These are phyloP conservation scores for Mycogone perniciosa DNA, from an alignment of 2,329 filamentous ascomycete species.

Conservation along the genomic window DNA sequence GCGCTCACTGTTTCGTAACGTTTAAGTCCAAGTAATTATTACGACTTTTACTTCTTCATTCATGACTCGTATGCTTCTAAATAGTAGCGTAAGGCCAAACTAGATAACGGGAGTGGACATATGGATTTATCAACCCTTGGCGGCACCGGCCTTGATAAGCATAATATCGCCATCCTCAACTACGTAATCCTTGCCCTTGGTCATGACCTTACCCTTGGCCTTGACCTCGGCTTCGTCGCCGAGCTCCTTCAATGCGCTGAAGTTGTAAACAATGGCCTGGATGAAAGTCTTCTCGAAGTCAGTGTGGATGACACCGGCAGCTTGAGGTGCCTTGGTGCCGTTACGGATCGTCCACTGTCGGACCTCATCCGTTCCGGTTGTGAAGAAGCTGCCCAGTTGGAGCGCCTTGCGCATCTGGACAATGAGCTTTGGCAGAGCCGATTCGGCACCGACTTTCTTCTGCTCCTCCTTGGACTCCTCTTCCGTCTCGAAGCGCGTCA, in stretches of 20 bases:
- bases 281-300: constrained; percentile 99
- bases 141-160: constrained; percentile 84
- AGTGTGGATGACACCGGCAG: constrained; percentile 94
- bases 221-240: constrained; percentile 86
- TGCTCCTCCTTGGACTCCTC: constrained; percentile 75
- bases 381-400: constrained; percentile 94
- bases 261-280: constrained; percentile 93
- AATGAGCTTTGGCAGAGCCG: constrained; percentile 85
- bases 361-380: constrained; percentile 89
- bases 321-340: constrained; percentile 94
- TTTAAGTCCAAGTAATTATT: not conserved
- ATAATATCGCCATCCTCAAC: constrained; percentile 77
- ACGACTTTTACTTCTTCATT: constrained; percentile 11
- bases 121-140: constrained; percentile 52
- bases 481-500: constrained; percentile 74
- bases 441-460: constrained; percentile 82
- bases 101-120: not conserved
- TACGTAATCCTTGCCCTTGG: constrained; percentile 96
- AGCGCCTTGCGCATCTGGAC: constrained; percentile 87
- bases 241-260: constrained; percentile 68
- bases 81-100: not conserved
- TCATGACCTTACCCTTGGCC: constrained; percentile 93
- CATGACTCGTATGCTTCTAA: constrained; percentile 4
- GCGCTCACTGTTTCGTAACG: not conserved
- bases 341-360: constrained; percentile 97